These are phyloP conservation scores for Rhodotorula sp. DNA, from an alignment of 1,284 basidiomycete species.

Conservation along the genomic window DNA sequence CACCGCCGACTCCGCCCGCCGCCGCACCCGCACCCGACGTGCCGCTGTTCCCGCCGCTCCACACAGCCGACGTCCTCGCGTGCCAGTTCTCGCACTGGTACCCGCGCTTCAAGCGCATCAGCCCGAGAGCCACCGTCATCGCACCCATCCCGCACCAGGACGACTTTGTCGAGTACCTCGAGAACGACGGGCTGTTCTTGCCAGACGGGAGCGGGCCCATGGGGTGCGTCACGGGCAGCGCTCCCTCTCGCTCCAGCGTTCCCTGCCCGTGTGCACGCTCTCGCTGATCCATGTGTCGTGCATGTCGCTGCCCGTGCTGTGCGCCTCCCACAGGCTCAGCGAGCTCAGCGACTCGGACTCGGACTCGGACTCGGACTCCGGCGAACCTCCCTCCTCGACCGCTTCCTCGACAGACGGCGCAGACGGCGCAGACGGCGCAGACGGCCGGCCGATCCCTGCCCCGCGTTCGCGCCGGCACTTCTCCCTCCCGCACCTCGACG, in stretches of 20 bases:
- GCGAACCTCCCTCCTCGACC: constrained; percentile 39
- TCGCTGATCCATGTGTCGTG: constrained; percentile 29
- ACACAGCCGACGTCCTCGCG: constrained; percentile 60
- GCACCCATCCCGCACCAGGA: constrained; percentile 58
- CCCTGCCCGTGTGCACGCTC: not conserved
- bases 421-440: constrained; percentile 48
- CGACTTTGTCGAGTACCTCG: constrained; percentile 69
- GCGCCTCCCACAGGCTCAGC: constrained; percentile 38
- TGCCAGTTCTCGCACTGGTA: constrained; percentile 91
- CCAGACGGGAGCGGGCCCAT: constrained; percentile 71
- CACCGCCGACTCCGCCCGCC: not conserved
- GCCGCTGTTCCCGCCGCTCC: constrained; percentile 57
- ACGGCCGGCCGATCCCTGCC: constrained; percentile 33
- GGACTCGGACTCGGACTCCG: constrained; percentile 44
- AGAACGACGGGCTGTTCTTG: constrained; percentile 74
- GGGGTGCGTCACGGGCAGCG: constrained; percentile 27
- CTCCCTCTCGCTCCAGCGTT: not conserved
- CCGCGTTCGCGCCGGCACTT: constrained; percentile 48
- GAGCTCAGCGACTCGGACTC: constrained; percentile 59
- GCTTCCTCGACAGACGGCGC: constrained; percentile 45
- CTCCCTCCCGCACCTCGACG: constrained; percentile 73
- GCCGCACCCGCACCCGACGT: not conserved
- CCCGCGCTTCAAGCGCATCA: constrained; percentile 64
- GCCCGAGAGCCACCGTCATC: constrained; percentile 75
- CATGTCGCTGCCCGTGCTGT: no score